phyloP scores from a whole-genome alignment of 306 rosid genomes.

The Sicyos baderoa region DNA sequence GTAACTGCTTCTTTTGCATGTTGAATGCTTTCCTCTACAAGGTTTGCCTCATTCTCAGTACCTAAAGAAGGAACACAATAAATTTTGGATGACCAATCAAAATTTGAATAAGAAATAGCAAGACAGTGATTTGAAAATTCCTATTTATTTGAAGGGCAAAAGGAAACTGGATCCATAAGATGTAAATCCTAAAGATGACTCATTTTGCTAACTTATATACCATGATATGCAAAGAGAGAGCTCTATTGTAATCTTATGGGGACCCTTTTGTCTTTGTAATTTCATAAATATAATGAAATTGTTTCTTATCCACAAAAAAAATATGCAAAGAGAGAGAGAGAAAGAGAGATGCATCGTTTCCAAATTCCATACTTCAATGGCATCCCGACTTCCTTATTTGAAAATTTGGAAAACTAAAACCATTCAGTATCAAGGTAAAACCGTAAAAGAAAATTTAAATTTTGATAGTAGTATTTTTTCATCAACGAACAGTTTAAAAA shows the following conservation, averaged over 20 bases:
- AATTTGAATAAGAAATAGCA: not conserved
- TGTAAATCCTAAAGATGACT: not conserved
- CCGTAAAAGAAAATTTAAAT: not conserved
- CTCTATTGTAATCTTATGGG: too few species aligned
- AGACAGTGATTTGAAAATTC: not conserved
- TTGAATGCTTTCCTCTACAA: constrained; percentile 89
- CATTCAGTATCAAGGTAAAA: not conserved
- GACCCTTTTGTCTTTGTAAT: too few species aligned
- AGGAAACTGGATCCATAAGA: not conserved
- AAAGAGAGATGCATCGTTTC: not conserved
- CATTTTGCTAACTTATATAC: not conserved
- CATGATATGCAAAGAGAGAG: not conserved
- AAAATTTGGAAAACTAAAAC: not conserved
- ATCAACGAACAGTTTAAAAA: not conserved
- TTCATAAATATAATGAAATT: too few species aligned
- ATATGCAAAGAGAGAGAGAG: not conserved
- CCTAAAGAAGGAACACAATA: constrained; percentile 33
- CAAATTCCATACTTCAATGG: not conserved
- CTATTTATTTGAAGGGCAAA: constrained; percentile 3
- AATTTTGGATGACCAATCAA: constrained; percentile 15
- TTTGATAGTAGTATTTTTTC: not conserved
- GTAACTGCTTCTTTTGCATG: constrained; percentile 85
- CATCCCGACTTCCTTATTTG: not conserved
- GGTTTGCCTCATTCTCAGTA: constrained; percentile 66
- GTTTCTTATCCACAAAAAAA: too few species aligned